These are phyloP conservation scores for Russula abietina DNA, from an alignment of 768 basidiomycete genomes.

Conservation along the genomic window DNA sequence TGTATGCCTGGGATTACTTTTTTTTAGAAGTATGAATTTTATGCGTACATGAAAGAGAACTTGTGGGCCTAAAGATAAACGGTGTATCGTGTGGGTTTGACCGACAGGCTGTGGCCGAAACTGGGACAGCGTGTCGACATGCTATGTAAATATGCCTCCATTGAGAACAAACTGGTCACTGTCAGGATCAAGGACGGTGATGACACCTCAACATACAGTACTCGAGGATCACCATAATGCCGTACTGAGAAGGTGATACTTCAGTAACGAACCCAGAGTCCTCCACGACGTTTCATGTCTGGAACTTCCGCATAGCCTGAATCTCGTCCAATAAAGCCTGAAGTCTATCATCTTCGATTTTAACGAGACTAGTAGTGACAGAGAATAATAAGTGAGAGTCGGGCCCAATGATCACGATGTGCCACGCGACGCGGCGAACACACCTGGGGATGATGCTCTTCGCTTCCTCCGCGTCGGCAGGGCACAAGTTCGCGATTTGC, in stretches of 20 bases:
- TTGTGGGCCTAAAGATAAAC: neutral
- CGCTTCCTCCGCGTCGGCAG: slow-evolving; percentile 82
- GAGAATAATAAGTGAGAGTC: neutral
- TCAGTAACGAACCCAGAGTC: neutral
- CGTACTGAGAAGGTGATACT: neutral
- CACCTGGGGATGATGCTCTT: slow-evolving; percentile 89
- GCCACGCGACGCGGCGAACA: slow-evolving; percentile 32
- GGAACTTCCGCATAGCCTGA: slow-evolving; percentile 86
- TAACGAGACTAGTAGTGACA: slow-evolving; percentile 53
- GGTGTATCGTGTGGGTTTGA: neutral
- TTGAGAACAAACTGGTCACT: neutral
- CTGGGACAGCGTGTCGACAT: neutral
- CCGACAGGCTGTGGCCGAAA: neutral
- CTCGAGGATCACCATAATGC: neutral
- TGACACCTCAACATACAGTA: neutral
- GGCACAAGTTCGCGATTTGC: slow-evolving; percentile 87
- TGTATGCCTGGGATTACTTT: slow-evolving; percentile 10
- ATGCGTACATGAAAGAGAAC: neutral
- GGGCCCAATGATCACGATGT: neutral
- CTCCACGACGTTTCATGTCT: slow-evolving; percentile 42
- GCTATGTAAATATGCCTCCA: neutral
- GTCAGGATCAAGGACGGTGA: too few species aligned
- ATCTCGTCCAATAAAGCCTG: slow-evolving; percentile 82
- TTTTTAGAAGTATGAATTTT: neutral
- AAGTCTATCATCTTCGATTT: slow-evolving; percentile 81